Evolutionary conservation across 225 moss, liverwort and hornwort species (phyloP).

Genomic region (Ulota crispa): DNA sequence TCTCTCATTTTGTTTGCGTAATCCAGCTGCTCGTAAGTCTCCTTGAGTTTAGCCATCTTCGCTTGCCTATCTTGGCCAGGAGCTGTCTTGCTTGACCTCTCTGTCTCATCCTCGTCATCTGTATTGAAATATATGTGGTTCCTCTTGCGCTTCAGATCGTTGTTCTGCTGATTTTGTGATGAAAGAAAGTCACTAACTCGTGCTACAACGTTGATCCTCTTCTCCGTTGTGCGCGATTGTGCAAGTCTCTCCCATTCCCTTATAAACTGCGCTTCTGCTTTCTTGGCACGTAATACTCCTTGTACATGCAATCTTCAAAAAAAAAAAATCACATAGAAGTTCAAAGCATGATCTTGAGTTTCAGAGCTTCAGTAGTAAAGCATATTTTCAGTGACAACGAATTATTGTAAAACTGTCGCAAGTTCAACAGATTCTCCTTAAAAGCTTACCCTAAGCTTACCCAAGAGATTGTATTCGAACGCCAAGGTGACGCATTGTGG

Average conservation of each 20-base stretch:
- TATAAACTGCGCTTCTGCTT: slow-evolving; percentile 64
- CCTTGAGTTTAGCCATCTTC: slow-evolving; percentile 56
- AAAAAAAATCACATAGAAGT: not conserved
- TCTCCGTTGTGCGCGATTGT: slow-evolving; percentile 54
- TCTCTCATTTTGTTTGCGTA: slow-evolving; percentile 28
- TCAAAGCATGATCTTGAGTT: not conserved
- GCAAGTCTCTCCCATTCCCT: slow-evolving; percentile 69
- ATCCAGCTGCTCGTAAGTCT: slow-evolving; percentile 35
- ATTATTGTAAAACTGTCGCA: not conserved
- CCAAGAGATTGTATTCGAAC: slow-evolving; percentile 83
- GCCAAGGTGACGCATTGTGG: slow-evolving; percentile 73
- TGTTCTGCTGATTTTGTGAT: slow-evolving; percentile 42
- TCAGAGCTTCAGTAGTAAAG: not conserved
- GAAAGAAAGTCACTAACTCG: slow-evolving; percentile 75
- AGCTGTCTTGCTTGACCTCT: slow-evolving; percentile 23
- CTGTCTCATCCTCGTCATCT: slow-evolving; percentile 54
- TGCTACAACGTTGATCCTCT: slow-evolving; percentile 53
- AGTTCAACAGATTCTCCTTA: not conserved
- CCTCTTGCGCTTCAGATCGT: slow-evolving; percentile 52
- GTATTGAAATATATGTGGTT: slow-evolving; percentile 41
- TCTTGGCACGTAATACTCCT: slow-evolving; percentile 66
- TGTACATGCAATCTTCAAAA: slow-evolving; percentile 62
- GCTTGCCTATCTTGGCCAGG: slow-evolving; percentile 18
- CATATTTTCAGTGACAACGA: not conserved
- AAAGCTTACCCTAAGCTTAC: slow-evolving; percentile 59